phyloP scores from a whole-genome alignment of 176 grass and related monocot species.

The Poa annua region DNA sequence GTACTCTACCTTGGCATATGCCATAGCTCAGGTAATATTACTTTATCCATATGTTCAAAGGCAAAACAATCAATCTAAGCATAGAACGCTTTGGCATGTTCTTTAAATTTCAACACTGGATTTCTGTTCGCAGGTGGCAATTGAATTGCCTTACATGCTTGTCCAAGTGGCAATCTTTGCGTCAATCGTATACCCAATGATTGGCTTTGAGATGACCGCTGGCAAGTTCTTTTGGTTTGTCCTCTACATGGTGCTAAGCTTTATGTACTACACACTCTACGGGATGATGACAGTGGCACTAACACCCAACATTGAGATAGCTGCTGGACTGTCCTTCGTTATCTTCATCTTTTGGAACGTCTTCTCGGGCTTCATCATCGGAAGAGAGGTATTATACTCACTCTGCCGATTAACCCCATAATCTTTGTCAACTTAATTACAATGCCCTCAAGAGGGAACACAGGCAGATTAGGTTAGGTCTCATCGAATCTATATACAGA shows the following conservation, averaged over 20 bases:
- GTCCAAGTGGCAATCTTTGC: conserved; percentile 62
- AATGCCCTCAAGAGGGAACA: background rate
- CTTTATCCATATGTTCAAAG: background rate
- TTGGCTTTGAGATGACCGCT: conserved; percentile 57
- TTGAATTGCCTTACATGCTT: conserved; percentile 71
- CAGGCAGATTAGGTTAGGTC: background rate
- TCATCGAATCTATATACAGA: background rate
- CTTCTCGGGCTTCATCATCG: conserved; percentile 73
- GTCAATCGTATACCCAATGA: conserved; percentile 67
- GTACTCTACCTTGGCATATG: conserved; percentile 70
- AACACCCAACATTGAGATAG: conserved; percentile 77
- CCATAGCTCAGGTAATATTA: conserved; percentile 65
- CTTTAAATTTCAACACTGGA: background rate
- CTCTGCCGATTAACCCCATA: background rate
- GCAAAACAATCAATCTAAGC: background rate
- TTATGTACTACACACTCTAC: conserved; percentile 71
- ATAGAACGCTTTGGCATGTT: background rate
- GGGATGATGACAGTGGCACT: conserved; percentile 84
- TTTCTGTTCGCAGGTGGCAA: conserved; percentile 45
- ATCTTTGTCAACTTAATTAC: background rate
- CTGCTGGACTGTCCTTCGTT: conserved; percentile 63
- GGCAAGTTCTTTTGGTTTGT: conserved; percentile 70
- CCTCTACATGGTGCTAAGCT: conserved; percentile 66
- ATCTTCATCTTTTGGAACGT: conserved; percentile 79
- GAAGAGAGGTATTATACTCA: conserved; percentile 56